Evolutionary conservation across 2,329 filamentous ascomycete genomes (phyloP), one percentile per base, ranked within the genome.

Genomic region (Phoma sp.): DNA sequence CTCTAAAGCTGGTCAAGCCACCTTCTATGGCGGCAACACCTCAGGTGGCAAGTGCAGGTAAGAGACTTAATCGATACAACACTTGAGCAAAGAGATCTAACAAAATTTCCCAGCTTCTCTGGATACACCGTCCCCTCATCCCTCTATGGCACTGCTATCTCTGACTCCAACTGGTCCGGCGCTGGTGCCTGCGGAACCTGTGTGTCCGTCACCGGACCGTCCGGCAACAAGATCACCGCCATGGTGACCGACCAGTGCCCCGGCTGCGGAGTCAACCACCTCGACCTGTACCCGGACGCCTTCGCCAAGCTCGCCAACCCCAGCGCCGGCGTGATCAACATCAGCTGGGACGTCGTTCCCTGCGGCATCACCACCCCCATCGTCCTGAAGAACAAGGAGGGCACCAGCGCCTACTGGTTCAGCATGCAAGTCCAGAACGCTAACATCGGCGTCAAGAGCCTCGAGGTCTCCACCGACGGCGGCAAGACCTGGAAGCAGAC

Each of bases 211-310:
- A 85, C 80, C 2, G 84, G 84, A 0, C 82, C 81, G 4, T 78
- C 71, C 13, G 85, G 85, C 17, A 84, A 83, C 54, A 78, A 76
- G 22, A 81, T 89, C 70, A 88, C 80, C 29, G 86, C 83, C 35
- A 89, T 90, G 87, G 84, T 85, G 60, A 81, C 83, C 19, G 84
- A 86, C 68, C 71, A 85, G 72, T 86, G 84, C 71, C 83, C 83
- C 35, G 79, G 78, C 57, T 86, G 84, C 62, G 78, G 76, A 15
- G 55, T 69, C 41, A 81, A 83, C 73, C 80, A 84, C 63, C 78
- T 86, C 48, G 84, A 86, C 63, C 80, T 86, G 51, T 86, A 82
- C 74, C 67, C 77, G 5, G 68, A 78, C 33, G 82, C 80, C 49
- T 86, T 85, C 69, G 54, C 74, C 19, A 62, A 76, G 21, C 77